Evolutionary conservation across 1,284 basidiomycete genomes (phyloP).

Genomic region (Tilletiaria anomala): DNA sequence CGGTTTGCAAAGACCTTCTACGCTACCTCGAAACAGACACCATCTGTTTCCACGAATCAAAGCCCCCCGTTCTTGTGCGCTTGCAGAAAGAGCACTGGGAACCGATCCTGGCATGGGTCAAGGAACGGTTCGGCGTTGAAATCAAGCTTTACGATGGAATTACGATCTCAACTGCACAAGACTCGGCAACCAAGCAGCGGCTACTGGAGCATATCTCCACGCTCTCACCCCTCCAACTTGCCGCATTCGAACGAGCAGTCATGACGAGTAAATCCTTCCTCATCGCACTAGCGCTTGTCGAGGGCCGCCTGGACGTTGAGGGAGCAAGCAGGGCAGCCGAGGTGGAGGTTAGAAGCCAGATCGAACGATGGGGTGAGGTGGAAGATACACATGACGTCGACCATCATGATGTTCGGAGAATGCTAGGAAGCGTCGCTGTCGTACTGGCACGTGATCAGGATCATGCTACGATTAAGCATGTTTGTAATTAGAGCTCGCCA

Average conservation of each 20-base stretch:
- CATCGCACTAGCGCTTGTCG: conserved; percentile 69
- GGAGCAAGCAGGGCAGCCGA: conserved; percentile 70
- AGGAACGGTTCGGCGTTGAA: conserved; percentile 48
- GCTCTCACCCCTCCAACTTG: conserved; percentile 11
- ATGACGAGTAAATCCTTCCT: conserved; percentile 84
- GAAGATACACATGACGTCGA: conserved; percentile 73
- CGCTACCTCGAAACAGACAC: conserved; percentile 91
- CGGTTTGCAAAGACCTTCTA: conserved; percentile 59
- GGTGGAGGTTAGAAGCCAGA: conserved; percentile 89
- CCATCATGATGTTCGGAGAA: conserved; percentile 83
- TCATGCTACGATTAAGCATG: too few relatives aligned
- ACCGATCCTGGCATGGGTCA: conserved; percentile 70
- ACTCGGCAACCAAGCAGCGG: conserved; percentile 3
- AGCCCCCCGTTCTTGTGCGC: conserved; percentile 58
- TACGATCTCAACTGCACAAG: conserved; percentile 13
- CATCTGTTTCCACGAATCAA: conserved; percentile 72
- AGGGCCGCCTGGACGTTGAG: conserved; percentile 54
- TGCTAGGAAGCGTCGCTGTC: too few relatives aligned
- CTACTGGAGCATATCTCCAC: conserved; percentile 4
- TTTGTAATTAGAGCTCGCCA: too few relatives aligned
- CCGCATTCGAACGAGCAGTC: conserved; percentile 76
- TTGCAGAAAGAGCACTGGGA: conserved; percentile 81
- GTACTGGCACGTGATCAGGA: too few relatives aligned
- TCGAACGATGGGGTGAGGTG: conserved; percentile 92
- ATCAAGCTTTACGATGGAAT: conserved; percentile 14